Conservation (phyloP, 768 basidiomycete species). For the Serendipita sp. region DNA sequence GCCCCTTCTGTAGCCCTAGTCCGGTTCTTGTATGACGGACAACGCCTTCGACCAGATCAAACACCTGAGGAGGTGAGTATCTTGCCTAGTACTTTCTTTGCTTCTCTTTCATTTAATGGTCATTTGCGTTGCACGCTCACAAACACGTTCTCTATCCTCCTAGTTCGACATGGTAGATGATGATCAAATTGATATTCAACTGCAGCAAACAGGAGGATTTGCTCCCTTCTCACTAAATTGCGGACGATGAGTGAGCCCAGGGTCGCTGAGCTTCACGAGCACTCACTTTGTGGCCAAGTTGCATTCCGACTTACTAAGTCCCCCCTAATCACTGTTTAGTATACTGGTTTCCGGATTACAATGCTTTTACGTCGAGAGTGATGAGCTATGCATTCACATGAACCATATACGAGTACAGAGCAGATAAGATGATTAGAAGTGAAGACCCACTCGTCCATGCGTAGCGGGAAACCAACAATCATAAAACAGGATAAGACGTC, state of each 20-base stretch:
- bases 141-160: background rate
- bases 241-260: background rate
- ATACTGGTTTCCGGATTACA: background rate
- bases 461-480: background rate
- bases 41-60: background rate
- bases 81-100: background rate
- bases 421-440: background rate
- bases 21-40: background rate
- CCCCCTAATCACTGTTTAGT: background rate
- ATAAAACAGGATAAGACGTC: background rate
- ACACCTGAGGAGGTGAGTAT: background rate
- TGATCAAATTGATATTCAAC: background rate
- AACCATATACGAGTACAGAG: background rate
- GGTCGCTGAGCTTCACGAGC: background rate
- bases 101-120: background rate
- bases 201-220: background rate
- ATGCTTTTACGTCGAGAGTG: background rate
- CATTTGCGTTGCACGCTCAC: too few relatives aligned
- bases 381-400: background rate
- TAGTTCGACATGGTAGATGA: background rate
- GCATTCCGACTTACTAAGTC: background rate
- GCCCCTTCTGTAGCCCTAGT: background rate
- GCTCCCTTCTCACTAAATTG: background rate
- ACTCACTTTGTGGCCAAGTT: background rate
- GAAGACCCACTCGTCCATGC: background rate